Evolutionary conservation across 345 rosid species (phyloP), one percentile per base, ranked within the genome.

Genomic region (Citropsis articulata): DNA sequence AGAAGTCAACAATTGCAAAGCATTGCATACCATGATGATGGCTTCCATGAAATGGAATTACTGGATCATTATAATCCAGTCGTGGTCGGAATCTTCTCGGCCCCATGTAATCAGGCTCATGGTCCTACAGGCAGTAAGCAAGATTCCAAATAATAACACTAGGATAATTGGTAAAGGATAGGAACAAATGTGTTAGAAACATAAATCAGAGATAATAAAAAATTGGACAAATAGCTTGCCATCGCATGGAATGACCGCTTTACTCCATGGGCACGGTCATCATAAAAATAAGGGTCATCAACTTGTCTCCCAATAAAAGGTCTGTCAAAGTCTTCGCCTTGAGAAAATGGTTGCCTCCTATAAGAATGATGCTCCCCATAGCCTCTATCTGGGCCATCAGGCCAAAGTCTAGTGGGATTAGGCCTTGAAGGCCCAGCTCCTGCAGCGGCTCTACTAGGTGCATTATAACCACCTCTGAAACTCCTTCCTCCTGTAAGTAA

Each of bases 191-290:
- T 4, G 30, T 31, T 64, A 53, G 8, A 38, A 59, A 77, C 4
- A 13, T 40, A 25, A 62, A 21, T 12, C 28, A 45, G 10, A 30
- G n/a, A 22, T 62, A 45, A 27, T 57, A 40, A 35, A 28, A 64
- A 18, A 14, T 69, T 48, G 28, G 42, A 6, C 25, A 48, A 56
- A 50, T 10, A 67, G 50, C 80, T 69, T 62, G 88, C 93, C 50
- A 80, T 83, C 82, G 79, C 75, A 65, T 86, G 78, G 77, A 83
- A 87, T 38, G 90, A 88, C 71, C 93, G 80, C 82, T 88, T 90
- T 77, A 82, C 78, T 36, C 90, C 90, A 74, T 71, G 87, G 62
- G 83, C 69, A 55, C 71, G 63, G 66, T 86, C 90, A 64, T 82
- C 84, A 77, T 84, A 82, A 65, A 66, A 74, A 74, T 84, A 84